Evolutionary conservation across 495 filamentous ascomycete genomes (phyloP), one percentile per base, ranked within the genome.

Genomic region (Thozetella sp.): DNA sequence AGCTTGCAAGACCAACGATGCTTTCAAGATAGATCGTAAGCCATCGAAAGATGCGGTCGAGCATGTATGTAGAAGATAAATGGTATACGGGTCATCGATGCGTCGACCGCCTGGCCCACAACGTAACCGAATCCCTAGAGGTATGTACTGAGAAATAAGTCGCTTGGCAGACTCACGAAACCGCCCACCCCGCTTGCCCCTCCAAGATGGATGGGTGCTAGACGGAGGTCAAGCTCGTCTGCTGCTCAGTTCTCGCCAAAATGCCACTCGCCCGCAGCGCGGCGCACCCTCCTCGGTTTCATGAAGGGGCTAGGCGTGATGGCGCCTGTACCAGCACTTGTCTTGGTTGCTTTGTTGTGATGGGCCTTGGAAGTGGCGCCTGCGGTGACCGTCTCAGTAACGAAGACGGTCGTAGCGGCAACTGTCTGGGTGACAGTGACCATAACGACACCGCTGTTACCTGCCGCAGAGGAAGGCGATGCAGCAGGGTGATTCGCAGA

Each of bases 341-440:
- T 22, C 23, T 23, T 15, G 40, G 22, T 11, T 24, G 55, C 17
- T 9, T 37, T 46, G 6, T 37, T 37, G 30, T 15, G 6, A 15
- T 15, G 30, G 37, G 22, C 22, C 20, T 10, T 40, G 12, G 54
- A 22, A 25, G 19, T 22, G 34, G 40, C 10, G 11, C 40, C 2
- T 10, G 40, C 45, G 50, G 50, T 53, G 40, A 50, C 43, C 6
- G 55, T 63, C 23, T 45, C 25, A 30, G 63, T 70, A 20, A 63
- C 45, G 22, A 59, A 64, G 26, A 64, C 2, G 46, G 63, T 68
- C 11, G 54, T 56, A 23, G 46, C 56, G 37, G 69, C 62, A 1
- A 67, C 63, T 15, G 58, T 63, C 3, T 63, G 60, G 15, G 67
- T 72, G 20, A 67, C 54, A 12, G 65, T 72, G 25, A 66, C 53